These are phyloP conservation scores for Prunus mira DNA, from an alignment of 306 rosid genomes.

Conservation along the genomic window DNA sequence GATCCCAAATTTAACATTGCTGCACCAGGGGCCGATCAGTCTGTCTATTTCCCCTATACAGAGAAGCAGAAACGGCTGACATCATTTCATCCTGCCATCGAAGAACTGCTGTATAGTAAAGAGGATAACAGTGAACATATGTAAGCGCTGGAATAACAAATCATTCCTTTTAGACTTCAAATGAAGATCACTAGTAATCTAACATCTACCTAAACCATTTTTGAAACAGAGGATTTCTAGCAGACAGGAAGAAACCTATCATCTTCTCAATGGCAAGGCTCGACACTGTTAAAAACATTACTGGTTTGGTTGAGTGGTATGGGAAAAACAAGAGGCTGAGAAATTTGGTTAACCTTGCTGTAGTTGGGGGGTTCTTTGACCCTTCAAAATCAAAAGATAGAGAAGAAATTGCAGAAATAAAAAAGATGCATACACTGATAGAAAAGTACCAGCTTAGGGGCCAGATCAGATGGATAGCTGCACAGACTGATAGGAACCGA, in stretches of 20 bases:
- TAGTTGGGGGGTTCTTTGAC: constrained; percentile 93
- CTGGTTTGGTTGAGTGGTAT: constrained; percentile 79
- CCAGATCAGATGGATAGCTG: constrained; percentile 94
- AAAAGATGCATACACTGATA: constrained; percentile 64
- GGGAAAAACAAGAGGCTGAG: constrained; percentile 70
- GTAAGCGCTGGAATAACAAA: constrained; percentile 37
- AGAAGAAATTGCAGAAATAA: constrained; percentile 80
- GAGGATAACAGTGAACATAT: constrained; percentile 67
- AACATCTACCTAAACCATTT: constrained; percentile 10
- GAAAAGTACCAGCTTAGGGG: constrained; percentile 72
- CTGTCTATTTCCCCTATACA: constrained; percentile 65
- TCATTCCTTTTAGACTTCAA: neutral
- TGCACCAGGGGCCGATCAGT: constrained; percentile 88
- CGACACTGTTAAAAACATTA: constrained; percentile 80
- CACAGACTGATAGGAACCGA: constrained; percentile 67
- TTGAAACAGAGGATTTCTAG: constrained; percentile 61
- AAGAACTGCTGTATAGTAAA: constrained; percentile 64
- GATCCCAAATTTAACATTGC: constrained; percentile 95
- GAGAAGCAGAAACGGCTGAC: constrained; percentile 52
- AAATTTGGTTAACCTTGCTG: constrained; percentile 74
- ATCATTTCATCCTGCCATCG: constrained; percentile 64
- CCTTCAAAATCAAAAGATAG: constrained; percentile 88
- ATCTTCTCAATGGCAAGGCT: constrained; percentile 93
- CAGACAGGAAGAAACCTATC: constrained; percentile 70
- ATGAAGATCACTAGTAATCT: neutral